Conservation (phyloP, 495 filamentous ascomycete species). For the Friedmanniomyces endolithicus region DNA sequence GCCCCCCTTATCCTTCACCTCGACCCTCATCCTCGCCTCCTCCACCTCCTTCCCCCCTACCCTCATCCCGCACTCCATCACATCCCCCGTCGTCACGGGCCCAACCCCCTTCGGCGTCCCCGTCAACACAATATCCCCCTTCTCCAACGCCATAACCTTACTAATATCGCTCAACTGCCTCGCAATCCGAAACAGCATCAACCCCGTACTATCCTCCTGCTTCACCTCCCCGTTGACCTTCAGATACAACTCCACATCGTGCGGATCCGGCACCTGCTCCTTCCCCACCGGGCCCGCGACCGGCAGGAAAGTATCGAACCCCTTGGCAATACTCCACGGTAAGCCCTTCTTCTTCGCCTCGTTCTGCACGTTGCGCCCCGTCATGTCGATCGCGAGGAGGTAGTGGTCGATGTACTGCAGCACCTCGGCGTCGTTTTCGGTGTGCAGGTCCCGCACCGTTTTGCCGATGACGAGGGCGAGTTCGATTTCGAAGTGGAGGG, state of each 20-base stretch:
- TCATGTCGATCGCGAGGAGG: slow-evolving; percentile 84
- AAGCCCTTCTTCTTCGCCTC: slow-evolving; percentile 92
- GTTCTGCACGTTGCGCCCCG: slow-evolving; percentile 82
- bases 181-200: slow-evolving; percentile 92
- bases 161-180: slow-evolving; percentile 77
- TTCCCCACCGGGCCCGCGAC: slow-evolving; percentile 67
- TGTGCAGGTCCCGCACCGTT: slow-evolving; percentile 58
- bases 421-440: slow-evolving; percentile 44
- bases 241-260: slow-evolving; percentile 73
- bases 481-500: slow-evolving; percentile 91
- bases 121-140: slow-evolving; percentile 84
- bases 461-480: slow-evolving; percentile 79
- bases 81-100: slow-evolving; percentile 69
- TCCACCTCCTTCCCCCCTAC: slow-evolving; percentile 74
- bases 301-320: slow-evolving; percentile 93
- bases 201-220: slow-evolving; percentile 72
- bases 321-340: slow-evolving; percentile 93
- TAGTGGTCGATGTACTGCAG: slow-evolving; percentile 54
- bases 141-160: slow-evolving; percentile 82
- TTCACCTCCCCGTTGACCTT: slow-evolving; percentile 59
- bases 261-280: slow-evolving; percentile 67
- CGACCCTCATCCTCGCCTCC: slow-evolving; percentile 75
- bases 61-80: slow-evolving; percentile 74
- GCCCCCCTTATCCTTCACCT: slow-evolving; percentile 54
- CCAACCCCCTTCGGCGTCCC: slow-evolving; percentile 97